Evolutionary conservation across 768 basidiomycete genomes (phyloP).

Genomic region (Lentinula edodes): DNA sequence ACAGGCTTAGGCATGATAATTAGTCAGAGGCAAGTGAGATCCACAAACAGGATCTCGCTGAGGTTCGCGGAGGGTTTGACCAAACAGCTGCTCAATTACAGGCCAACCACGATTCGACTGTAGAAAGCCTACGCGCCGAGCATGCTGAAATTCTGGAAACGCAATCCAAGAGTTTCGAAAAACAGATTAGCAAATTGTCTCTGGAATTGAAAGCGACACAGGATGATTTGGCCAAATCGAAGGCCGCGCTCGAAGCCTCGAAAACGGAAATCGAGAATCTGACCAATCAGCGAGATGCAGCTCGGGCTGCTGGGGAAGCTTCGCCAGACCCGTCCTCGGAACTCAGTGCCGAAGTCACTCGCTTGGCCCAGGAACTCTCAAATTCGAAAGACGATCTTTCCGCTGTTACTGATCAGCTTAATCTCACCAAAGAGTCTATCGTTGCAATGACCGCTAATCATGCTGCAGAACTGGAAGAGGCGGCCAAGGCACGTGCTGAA

Average conservation of each 20-base stretch:
- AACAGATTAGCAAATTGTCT: conserved; percentile 53
- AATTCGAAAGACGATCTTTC: conserved; percentile 65
- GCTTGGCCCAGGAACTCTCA: conserved; percentile 53
- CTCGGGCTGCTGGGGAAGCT: conserved; percentile 39
- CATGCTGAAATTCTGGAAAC: conserved; percentile 57
- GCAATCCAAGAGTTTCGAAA: conserved; percentile 51
- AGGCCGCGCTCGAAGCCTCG: conserved; percentile 48
- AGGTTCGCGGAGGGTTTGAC: conserved; percentile 61
- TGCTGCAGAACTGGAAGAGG: conserved; percentile 67
- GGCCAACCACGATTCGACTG: conserved; percentile 48
- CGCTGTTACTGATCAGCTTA: conserved; percentile 60
- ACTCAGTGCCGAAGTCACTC: conserved; percentile 43
- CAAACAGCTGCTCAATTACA: conserved; percentile 66
- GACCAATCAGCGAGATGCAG: conserved; percentile 60
- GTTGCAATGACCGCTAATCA: conserved; percentile 68
- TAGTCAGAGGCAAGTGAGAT: conserved; percentile 67
- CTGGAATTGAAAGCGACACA: conserved; percentile 81
- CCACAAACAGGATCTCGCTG: conserved; percentile 68
- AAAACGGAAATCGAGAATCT: conserved; percentile 51
- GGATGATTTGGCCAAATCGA: conserved; percentile 77
- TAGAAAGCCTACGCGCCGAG: conserved; percentile 60
- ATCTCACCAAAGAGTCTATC: conserved; percentile 66
- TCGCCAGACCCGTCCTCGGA: conserved; percentile 15
- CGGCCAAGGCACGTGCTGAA: conserved; percentile 61
- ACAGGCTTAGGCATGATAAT: conserved; percentile 6